Evolutionary conservation across 257 asterid species (phyloP).

Genomic region (Scutellaria barbata): DNA sequence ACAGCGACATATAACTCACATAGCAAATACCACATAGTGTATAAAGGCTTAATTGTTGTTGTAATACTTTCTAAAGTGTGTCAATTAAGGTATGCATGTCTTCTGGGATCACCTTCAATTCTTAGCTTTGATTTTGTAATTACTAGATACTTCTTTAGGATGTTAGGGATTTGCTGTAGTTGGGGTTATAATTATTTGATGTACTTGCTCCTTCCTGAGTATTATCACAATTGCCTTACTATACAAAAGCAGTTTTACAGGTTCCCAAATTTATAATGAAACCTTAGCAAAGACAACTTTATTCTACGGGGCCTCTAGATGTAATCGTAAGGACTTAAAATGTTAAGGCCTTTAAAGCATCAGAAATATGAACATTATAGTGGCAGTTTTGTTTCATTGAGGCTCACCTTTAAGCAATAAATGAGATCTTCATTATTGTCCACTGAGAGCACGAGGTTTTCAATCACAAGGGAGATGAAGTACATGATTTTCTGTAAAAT

Average conservation of each 20-base stretch:
- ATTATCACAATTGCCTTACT: not conserved
- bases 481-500: conserved; percentile 83
- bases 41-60: not conserved
- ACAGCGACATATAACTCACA: too few relatives aligned
- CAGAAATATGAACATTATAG: conserved; percentile 26
- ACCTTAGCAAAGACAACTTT: conserved; percentile 2
- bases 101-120: not conserved
- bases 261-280: conserved; percentile 11
- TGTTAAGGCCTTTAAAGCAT: conserved; percentile 19
- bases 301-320: conserved; percentile 7
- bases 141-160: not conserved
- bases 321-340: conserved; percentile 11
- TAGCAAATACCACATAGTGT: too few relatives aligned
- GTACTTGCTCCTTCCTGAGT: not conserved
- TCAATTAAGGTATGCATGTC: not conserved
- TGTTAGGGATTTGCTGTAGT: not conserved
- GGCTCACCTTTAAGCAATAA: conserved; percentile 89
- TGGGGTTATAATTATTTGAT: conserved; percentile 19
- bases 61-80: not conserved
- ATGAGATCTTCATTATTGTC: conserved; percentile 84
- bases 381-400: conserved; percentile 10
- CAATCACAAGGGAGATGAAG: conserved; percentile 87
- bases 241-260: not conserved
- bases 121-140: not conserved
- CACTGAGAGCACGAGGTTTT: conserved; percentile 89